Conservation (phyloP, 176 grass and related monocot species). For the Musa acuminata region DNA sequence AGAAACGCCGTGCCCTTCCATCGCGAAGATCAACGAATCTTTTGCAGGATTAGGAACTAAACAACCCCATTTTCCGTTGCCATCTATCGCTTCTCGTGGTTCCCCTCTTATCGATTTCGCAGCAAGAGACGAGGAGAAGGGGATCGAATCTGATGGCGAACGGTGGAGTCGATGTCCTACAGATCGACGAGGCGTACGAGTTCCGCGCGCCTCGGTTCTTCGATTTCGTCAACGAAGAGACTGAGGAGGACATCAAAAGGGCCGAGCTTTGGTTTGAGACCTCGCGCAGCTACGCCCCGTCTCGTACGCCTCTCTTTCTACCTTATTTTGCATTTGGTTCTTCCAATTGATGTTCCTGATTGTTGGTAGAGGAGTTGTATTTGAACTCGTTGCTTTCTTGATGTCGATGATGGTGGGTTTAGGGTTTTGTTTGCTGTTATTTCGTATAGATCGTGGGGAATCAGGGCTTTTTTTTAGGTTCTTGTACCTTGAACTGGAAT, state of each 20-base stretch:
- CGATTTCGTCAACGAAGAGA: slow-evolving; percentile 64
- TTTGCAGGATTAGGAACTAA: no score
- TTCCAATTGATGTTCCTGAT: background rate
- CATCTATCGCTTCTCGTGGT: no score
- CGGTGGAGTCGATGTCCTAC: slow-evolving; percentile 3
- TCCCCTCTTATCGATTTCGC: no score
- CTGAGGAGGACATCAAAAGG: slow-evolving; percentile 34
- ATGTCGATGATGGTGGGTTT: background rate
- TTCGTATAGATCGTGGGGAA: no score
- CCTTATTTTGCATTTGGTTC: background rate
- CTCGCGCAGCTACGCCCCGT: slow-evolving; percentile 57
- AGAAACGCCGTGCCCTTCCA: no score
- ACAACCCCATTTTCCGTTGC: no score
- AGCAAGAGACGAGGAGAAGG: background rate
- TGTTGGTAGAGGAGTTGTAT: background rate
- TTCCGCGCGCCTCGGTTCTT: slow-evolving; percentile 80
- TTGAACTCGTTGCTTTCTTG: background rate
- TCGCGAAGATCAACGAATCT: no score
- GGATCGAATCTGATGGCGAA: background rate
- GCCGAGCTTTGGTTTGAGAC: slow-evolving; percentile 83
- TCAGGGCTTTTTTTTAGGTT: background rate
- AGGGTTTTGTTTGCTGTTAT: background rate
- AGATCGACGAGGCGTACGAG: slow-evolving; percentile 69
- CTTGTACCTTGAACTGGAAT: no score
- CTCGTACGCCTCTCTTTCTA: slow-evolving; percentile 36